These are phyloP conservation scores for Fibroporia radiculosa DNA, from an alignment of 768 basidiomycete genomes.

Conservation along the genomic window DNA sequence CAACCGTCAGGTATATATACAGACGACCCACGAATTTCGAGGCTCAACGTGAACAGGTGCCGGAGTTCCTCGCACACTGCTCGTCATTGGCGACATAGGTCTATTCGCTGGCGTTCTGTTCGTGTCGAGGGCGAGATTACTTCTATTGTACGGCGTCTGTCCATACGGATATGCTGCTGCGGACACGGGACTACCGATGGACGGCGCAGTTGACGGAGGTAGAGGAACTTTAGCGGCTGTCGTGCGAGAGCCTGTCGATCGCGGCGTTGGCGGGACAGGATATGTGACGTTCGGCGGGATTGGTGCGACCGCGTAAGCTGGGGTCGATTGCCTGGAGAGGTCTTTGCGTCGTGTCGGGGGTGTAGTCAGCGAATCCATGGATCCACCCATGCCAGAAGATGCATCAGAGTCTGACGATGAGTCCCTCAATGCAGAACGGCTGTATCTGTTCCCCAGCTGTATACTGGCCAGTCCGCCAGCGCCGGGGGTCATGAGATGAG, in stretches of 20 bases:
- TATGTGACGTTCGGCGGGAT: conserved; percentile 17
- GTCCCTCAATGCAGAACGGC: conserved; percentile 9
- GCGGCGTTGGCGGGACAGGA: conserved; percentile 12
- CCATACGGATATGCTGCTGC: conserved; percentile 7
- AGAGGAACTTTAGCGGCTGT: conserved; percentile 17
- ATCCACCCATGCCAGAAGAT: conserved; percentile 22
- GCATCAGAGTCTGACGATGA: conserved; percentile 20
- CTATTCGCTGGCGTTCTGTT: conserved; percentile 5
- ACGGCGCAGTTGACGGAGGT: conserved; percentile 11
- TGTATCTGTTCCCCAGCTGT: conserved; percentile 4
- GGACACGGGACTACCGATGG: conserved; percentile 9
- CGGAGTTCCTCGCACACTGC: conserved; percentile 4
- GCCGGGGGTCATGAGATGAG: background rate
- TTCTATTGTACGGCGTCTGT: conserved; percentile 4
- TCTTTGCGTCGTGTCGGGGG: conserved; percentile 19
- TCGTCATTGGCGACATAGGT: conserved; percentile 12
- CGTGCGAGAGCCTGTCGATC: conserved; percentile 10
- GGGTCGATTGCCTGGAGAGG: conserved; percentile 6
- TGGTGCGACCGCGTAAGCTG: conserved; percentile 16
- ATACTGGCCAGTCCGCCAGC: background rate
- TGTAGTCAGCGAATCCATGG: conserved; percentile 29
- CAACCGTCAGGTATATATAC: background rate
- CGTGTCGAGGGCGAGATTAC: conserved; percentile 6
- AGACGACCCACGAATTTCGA: background rate
- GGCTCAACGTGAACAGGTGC: conserved; percentile 3